Base-by-base conservation (phyloP, 495 filamentous ascomycete species). In the Melanomma pulvis-pyrius region DNA sequence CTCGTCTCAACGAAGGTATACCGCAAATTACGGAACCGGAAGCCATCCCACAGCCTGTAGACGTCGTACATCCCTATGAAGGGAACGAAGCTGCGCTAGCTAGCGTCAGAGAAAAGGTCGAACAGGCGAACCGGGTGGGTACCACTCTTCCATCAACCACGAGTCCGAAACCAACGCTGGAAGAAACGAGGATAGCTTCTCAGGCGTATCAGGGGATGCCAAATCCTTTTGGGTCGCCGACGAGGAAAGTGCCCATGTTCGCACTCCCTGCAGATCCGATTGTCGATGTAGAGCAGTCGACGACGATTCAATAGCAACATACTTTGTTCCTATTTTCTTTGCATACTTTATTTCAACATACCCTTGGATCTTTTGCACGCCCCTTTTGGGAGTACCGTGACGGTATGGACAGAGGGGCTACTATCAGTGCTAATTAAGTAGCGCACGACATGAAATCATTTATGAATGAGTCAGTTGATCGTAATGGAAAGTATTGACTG, bases 221-320 rank as follows among this genome's bases (percentile, higher is more conserved):
- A 19, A 58, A 68, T 30, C 63, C 64, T 13, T 68, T 62, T 48
- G 51, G 49, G 0, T 61, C 61, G 15, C 61, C 61, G 24, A 56
- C 60, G 8, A 60, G 65, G 36, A 72, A 68, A 26, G n/a, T 68
- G 13, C 69, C 65, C 11, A 69, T 69, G 69, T 72, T 68, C 34
- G 13, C 26, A 17, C 8, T 72, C 3, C 65, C 69, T 8, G 59
- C 56, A 41, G 69, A 72, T 7, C 69, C 69, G 6, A 49, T 72
- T 32, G 47, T 65, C 7, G 69, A 72, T 62, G 51, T 62, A 6
- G 69, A 72, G 3, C 30, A 30, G 17, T 61, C 63, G 28, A 60
- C 54, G 2, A 28, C 17, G 9, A 21, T 46, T n/a, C 55, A 48
- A 61, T 61, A 61, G 47, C 29, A 51, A 24, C 48, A 48, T 48